These are phyloP conservation scores for Helianthus tuberosus DNA, from an alignment of 129 eudicot genomes.

Conservation along the genomic window DNA sequence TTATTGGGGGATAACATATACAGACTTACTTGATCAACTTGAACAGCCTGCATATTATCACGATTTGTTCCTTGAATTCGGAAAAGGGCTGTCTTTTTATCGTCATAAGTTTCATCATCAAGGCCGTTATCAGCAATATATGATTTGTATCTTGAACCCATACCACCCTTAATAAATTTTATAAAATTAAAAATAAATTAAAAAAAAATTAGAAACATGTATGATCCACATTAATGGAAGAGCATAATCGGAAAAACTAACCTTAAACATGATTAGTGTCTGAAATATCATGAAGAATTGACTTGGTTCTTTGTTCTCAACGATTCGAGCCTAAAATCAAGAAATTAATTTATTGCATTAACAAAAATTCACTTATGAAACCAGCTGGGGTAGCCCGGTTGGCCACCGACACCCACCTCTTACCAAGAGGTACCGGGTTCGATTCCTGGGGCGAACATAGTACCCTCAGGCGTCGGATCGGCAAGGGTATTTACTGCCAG, in stretches of 20 bases:
- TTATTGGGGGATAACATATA: neutral
- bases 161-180: constrained; percentile 43
- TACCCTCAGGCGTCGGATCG: no score
- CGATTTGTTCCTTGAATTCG: constrained; percentile 57
- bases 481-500: no score
- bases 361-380: no score
- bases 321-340: constrained; percentile 47
- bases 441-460: no score
- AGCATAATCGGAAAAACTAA: constrained; percentile 6
- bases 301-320: constrained; percentile 51
- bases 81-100: constrained; percentile 49
- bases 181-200: neutral
- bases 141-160: constrained; percentile 46
- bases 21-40: constrained; percentile 53
- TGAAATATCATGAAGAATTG: constrained; percentile 52
- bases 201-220: constrained; percentile 12
- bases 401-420: no score
- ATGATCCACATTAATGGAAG: constrained; percentile 3
- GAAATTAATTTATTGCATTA: neutral
- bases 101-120: constrained; percentile 54
- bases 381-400: no score
- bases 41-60: constrained; percentile 55
- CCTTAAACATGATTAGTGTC: constrained; percentile 49
- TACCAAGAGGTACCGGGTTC: no score
- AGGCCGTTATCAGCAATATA: constrained; percentile 39